Evolutionary conservation across 2,329 filamentous ascomycete genomes (phyloP).

Genomic region (Dendrostoma leiphaemia): DNA sequence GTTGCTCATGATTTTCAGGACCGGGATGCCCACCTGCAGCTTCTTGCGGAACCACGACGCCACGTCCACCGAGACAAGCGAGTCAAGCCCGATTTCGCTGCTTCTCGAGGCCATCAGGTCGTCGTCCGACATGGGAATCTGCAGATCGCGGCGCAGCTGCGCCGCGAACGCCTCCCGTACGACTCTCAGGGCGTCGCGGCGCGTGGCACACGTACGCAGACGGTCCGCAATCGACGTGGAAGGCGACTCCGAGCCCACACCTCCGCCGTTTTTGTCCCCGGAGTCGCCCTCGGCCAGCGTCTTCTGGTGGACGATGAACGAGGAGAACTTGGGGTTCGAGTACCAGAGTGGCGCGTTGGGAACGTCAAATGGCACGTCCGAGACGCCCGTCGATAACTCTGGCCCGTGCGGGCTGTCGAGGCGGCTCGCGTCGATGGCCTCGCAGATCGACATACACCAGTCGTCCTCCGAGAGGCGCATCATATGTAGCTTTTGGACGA

Average conservation of each 20-base stretch:
- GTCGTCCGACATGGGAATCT: neutral
- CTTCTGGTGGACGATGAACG: slow-evolving; percentile 14
- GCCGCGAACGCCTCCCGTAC: neutral
- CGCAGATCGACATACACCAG: slow-evolving; percentile 39
- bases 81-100: slow-evolving; percentile 22
- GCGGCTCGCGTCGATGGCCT: slow-evolving; percentile 31
- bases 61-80: slow-evolving; percentile 28
- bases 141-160: neutral
- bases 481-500: slow-evolving; percentile 12
- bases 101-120: neutral
- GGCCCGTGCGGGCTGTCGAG: slow-evolving; percentile 17
- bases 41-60: slow-evolving; percentile 45
- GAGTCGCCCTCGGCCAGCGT: neutral
- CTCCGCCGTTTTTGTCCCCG: too few relatives aligned
- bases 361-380: slow-evolving; percentile 3
- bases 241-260: too few relatives aligned
- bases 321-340: slow-evolving; percentile 20
- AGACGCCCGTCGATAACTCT: slow-evolving; percentile 19
- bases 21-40: slow-evolving; percentile 37
- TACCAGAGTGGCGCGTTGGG: slow-evolving; percentile 16
- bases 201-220: neutral
- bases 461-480: slow-evolving; percentile 32
- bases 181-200: neutral
- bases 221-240: neutral
- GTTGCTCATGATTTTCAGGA: slow-evolving; percentile 39